phyloP scores from a whole-genome alignment of 371 early-diverging fungal genomes.

The Rhizomucor miehei region DNA sequence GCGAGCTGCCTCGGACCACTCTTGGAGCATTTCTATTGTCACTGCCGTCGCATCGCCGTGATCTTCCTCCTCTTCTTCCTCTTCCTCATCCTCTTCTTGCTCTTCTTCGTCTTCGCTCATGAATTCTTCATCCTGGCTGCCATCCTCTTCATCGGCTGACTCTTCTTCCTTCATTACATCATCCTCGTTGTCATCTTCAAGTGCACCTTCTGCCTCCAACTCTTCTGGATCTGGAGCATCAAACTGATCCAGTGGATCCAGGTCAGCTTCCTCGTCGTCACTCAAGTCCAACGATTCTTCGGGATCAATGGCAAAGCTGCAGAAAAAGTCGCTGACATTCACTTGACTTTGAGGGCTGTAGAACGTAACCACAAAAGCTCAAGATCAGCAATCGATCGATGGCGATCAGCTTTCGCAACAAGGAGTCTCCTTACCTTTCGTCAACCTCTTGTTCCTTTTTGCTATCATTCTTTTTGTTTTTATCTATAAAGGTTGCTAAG shows the following conservation, averaged over 20 bases:
- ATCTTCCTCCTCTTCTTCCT: constrained; percentile 9
- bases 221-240: constrained; percentile 23
- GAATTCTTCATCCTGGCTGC: constrained; percentile 27
- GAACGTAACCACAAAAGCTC: neutral
- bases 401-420: neutral
- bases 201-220: constrained; percentile 27
- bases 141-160: constrained; percentile 24
- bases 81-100: constrained; percentile 21
- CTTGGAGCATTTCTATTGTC: constrained; percentile 32
- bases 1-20: constrained; percentile 34
- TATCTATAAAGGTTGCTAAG: neutral
- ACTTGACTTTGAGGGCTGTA: constrained; percentile 14
- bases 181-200: constrained; percentile 40
- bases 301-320: constrained; percentile 31
- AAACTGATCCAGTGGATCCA: constrained; percentile 33
- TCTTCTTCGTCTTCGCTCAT: constrained; percentile 29
- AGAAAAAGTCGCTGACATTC: constrained; percentile 37
- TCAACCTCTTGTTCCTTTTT: neutral
- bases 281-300: constrained; percentile 42
- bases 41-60: constrained; percentile 24
- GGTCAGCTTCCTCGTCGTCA: constrained; percentile 40
- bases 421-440: neutral
- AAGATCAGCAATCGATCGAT: neutral
- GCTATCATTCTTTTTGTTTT: constrained; percentile 7
- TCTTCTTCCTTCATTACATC: constrained; percentile 20